Base-by-base conservation (phyloP, 2,329 filamentous ascomycete genomes). In the Claviceps arundinis region DNA sequence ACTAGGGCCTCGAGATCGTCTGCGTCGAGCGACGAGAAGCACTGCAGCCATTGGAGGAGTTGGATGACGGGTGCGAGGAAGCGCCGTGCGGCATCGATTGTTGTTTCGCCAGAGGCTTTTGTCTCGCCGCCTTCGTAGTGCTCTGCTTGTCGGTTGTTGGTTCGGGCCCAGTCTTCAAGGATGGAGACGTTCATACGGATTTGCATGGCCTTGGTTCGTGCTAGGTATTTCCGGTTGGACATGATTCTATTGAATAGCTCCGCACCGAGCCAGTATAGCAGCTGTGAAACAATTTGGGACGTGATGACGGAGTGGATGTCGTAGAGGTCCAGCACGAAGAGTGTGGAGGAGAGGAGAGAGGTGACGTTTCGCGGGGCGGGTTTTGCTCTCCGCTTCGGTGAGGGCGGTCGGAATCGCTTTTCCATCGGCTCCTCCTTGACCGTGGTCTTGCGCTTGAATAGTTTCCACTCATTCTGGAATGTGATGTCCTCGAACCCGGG, bases 221-320 rank as follows among this genome's bases (percentile, higher is more conserved):
- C 91, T 9, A 98, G 76, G 62, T 96, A 98, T 65, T 91, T 90
- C 57, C 89, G 82, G 62, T 94, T 96, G 34, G 87, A 91, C 87
- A 98, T 95, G 67, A 98, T 87, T 54, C 91, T 85, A 67, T 98
- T 98, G 73, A 98, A 98, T 8, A 97, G 80, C 68, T 98, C 93
- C 0, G 91, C 88, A 6, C 90, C 87, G 16, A 98, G 77, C 93
- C 93, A 98, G 70, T 96, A 98, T 45, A 97, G 77, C 2, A 98
- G 76, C 63, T 98, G 93, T 3, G 90, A 87, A 26, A 96, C 73
- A 53, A 97, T 89, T 64, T 98, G 93, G 1, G 89, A 79, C 16
- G 82, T 89, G 62, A 98, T 97, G 58, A 98, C 89, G 0, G 93
- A 96, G 70, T 98, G 93, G 22, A 98, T 89, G 61, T 98, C 93